Base-by-base conservation (phyloP, 441 rosid genomes). In the Syzygium malaccense region DNA sequence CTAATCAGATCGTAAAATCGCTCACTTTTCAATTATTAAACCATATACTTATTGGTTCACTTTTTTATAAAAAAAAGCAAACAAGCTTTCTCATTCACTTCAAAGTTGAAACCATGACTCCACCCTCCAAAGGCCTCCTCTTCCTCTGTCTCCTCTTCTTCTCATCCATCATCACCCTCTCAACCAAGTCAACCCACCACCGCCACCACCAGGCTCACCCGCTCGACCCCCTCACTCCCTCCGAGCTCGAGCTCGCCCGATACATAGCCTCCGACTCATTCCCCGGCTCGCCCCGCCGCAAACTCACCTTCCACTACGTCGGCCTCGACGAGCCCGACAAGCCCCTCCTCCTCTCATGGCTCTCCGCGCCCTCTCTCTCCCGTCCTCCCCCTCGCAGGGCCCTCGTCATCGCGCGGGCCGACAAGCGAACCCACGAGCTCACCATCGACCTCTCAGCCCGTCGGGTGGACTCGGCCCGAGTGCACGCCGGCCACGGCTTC, bases 261-360 rank as follows among this genome's bases (percentile, higher is more conserved):
- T 87, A 84, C 87, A 92, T 94, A 68, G 88, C 96, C 85, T 91
- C 89, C 30, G 92, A 92, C 8, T 94, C 97, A n/a, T 89, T 55
- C 5, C 88, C 93, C 45, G 92, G 92, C 79, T 2, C 64, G 41
- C 80, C 90, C 17, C 92, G 58, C 86, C 91, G 93, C 56, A 94
- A 95, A 91, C 88, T 96, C 87, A 95, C 95, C 55, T 97, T 93
- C 85, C 98, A 97, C 88, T 92, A 91, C 90, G 93, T 95, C 32
- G 97, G 94, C 89, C 93, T 97, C 37, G 97, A 95, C 25, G 99
- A 96, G 88, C 99, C 98, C 14, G 93, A 94, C 23, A 97, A 96
- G 89, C 87, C 18, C 20, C 93, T 91, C 32, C 95, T 96, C 86
- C 94, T 95, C 91, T 86, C 71, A 17, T 96, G 96, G 96, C 89